Conservation (phyloP, 2,329 filamentous ascomycete genomes). For the Macrophomina phaseolina region DNA sequence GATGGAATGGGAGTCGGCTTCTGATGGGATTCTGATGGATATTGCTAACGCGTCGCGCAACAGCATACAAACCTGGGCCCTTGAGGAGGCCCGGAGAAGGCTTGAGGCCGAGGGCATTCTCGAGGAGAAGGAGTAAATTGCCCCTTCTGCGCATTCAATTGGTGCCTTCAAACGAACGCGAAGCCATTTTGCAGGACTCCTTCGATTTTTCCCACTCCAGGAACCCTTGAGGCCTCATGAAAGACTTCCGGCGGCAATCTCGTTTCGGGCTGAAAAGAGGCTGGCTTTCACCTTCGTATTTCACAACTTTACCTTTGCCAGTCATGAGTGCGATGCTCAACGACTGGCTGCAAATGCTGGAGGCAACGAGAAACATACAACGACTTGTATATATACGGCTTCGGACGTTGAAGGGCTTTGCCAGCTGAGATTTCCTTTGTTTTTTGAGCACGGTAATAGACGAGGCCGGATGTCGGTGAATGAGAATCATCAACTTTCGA, state of each 20-base stretch:
- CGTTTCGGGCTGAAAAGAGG: constrained; percentile 20
- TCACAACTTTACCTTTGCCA: background rate
- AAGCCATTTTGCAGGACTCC: background rate
- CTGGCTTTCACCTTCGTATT: constrained; percentile 3
- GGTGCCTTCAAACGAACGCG: background rate
- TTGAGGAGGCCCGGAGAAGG: constrained; percentile 93
- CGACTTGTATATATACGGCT: constrained; percentile 23
- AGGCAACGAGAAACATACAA: constrained; percentile 21
- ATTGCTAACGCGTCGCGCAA: constrained; percentile 7
- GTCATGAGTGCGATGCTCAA: constrained; percentile 11
- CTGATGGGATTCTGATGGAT: constrained; percentile 30
- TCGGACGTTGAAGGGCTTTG: background rate
- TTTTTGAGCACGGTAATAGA: constrained; percentile 24
- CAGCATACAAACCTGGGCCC: constrained; percentile 99
- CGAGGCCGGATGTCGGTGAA: constrained; percentile 19
- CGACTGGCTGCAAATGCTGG: constrained; percentile 9
- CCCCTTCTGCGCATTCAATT: background rate
- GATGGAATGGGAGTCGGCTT: background rate
- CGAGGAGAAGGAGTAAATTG: constrained; percentile 60
- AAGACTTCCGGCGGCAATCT: constrained; percentile 10
- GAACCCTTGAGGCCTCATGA: background rate
- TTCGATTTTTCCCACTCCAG: background rate
- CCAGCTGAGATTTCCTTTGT: constrained; percentile 8
- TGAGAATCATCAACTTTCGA: constrained; percentile 17
- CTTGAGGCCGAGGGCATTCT: constrained; percentile 96